These are phyloP conservation scores for Lipomyces yamanashiensis DNA, from an alignment of 805 yeast genomes.

Conservation along the genomic window DNA sequence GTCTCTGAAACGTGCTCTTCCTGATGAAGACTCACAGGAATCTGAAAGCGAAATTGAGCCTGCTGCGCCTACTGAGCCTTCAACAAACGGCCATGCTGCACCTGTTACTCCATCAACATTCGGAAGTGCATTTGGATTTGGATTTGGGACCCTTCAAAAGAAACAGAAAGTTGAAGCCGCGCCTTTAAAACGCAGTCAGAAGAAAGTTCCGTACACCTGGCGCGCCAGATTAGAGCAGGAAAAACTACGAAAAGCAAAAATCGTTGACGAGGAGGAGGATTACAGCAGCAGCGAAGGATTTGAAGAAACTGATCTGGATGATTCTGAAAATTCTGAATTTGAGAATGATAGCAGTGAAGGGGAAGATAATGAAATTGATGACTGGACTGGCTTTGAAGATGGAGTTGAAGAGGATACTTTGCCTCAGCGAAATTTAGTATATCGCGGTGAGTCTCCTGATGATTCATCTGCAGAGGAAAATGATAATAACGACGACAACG, in stretches of 20 bases:
- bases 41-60: constrained; percentile 38
- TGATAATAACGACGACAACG: constrained; percentile 40
- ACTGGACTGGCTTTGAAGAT: constrained; percentile 41
- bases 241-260: constrained; percentile 50
- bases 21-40: constrained; percentile 22
- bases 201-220: constrained; percentile 75
- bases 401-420: constrained; percentile 30
- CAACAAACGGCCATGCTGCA: neutral
- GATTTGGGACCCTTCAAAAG: constrained; percentile 46
- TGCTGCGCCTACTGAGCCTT: constrained; percentile 1
- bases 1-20: constrained; percentile 15
- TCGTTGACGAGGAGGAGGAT: constrained; percentile 64
- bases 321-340: constrained; percentile 25
- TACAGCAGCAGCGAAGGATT: constrained; percentile 43
- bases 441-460: constrained; percentile 14
- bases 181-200: constrained; percentile 31
- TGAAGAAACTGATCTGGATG: constrained; percentile 44
- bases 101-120: neutral
- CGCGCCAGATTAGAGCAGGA: constrained; percentile 57
- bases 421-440: neutral
- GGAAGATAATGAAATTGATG: constrained; percentile 45
- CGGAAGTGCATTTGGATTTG: constrained; percentile 52
- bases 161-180: constrained; percentile 8
- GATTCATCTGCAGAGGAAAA: constrained; percentile 17
- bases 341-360: constrained; percentile 46